Conservation (phyloP, 495 filamentous ascomycete genomes). For the Penicillium taxi region DNA sequence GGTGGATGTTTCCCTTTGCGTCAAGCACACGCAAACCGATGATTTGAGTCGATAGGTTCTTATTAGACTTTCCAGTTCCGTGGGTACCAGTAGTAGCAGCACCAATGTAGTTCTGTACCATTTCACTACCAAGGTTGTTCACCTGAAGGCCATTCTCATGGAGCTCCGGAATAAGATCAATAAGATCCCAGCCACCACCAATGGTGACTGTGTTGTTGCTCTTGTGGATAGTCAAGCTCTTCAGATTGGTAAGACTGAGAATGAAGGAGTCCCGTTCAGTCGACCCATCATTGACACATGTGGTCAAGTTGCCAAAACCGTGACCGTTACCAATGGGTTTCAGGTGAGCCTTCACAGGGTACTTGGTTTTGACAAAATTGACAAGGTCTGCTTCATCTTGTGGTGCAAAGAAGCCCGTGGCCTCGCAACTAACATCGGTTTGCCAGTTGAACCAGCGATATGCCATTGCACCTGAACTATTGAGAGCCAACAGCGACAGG, state of each 20-base stretch:
- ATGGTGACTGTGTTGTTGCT: conserved; percentile 9
- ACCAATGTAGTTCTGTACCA: conserved; percentile 17
- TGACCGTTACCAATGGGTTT: conserved; percentile 18
- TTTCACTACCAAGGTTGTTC: conserved; percentile 12
- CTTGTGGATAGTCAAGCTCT: conserved; percentile 8
- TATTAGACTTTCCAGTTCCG: conserved; percentile 7
- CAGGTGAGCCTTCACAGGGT: conserved; percentile 7
- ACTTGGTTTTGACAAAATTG: conserved; percentile 12
- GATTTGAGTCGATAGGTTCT: conserved; percentile 13
- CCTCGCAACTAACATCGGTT: conserved; percentile 14
- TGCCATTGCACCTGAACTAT: too few relatives aligned
- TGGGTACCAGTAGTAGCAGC: conserved; percentile 16
- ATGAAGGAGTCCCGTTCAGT: conserved; percentile 11
- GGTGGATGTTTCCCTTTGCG: conserved; percentile 7
- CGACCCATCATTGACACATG: conserved; percentile 8
- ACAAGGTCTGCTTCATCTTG: conserved; percentile 4
- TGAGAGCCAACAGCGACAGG: too few relatives aligned
- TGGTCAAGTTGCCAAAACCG: conserved; percentile 16
- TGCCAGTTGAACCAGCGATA: conserved; percentile 21
- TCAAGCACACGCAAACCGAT: conserved; percentile 13
- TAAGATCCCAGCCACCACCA: conserved; percentile 13
- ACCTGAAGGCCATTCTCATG: conserved; percentile 6
- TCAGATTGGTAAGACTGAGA: conserved; percentile 12
- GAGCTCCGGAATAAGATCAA: conserved; percentile 9
- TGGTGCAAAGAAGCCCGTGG: conserved; percentile 9